phyloP scores from a whole-genome alignment of 345 rosid species.

The Euphorbia lathyris region DNA sequence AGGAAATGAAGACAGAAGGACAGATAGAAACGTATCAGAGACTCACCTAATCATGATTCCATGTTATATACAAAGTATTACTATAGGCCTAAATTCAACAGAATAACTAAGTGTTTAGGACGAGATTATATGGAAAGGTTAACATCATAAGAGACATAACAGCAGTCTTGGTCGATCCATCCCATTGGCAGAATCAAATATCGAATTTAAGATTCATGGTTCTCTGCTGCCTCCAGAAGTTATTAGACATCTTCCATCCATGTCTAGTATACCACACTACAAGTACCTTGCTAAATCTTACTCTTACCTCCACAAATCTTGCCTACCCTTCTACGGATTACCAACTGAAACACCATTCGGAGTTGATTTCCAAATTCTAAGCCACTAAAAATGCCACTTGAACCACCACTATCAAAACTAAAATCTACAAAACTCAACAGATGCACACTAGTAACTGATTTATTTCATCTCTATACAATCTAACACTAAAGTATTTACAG shows the following conservation, averaged over 20 bases:
- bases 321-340: constrained; percentile 21
- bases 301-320: not conserved
- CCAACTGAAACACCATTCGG: constrained; percentile 16
- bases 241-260: constrained; percentile 18
- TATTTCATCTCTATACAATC: constrained; percentile 58
- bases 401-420: constrained; percentile 23
- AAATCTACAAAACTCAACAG: constrained; percentile 34
- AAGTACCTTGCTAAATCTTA: constrained; percentile 12
- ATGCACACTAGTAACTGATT: constrained; percentile 36
- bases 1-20: constrained; percentile 11
- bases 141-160: not conserved
- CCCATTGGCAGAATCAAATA: constrained; percentile 17
- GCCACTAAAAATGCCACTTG: constrained; percentile 28
- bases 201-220: not conserved
- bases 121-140: constrained; percentile 10
- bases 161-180: constrained; percentile 11
- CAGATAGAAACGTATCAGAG: constrained; percentile 23
- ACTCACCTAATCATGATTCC: constrained; percentile 26
- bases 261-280: constrained; percentile 13
- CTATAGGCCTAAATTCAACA: constrained; percentile 19
- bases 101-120: constrained; percentile 1
- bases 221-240: constrained; percentile 24
- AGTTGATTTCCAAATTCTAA: constrained; percentile 18
- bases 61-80: constrained; percentile 37
- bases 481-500: constrained; percentile 49